These are phyloP conservation scores for Miamiensis avidus DNA, from an alignment of 169 alveolate species.

Conservation along the genomic window DNA sequence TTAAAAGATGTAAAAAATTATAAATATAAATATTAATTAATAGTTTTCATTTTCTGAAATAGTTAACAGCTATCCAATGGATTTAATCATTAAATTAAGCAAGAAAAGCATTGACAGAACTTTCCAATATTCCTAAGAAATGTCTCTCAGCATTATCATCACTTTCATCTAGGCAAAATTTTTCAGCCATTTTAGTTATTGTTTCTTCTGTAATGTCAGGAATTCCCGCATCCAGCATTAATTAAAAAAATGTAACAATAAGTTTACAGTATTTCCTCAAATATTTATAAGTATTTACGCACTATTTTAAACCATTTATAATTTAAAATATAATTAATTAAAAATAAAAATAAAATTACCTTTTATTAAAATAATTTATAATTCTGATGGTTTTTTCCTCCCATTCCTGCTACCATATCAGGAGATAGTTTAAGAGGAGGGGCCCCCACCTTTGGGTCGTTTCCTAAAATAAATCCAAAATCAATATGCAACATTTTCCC, in stretches of 20 bases:
- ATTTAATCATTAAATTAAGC: slow-evolving; percentile 77
- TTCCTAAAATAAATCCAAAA: slow-evolving; percentile 97
- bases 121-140: slow-evolving; percentile 84
- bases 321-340: too few relatives aligned
- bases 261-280: slow-evolving; percentile 87
- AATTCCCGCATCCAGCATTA: slow-evolving; percentile 94
- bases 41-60: too few relatives aligned
- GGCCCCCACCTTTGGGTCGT: slow-evolving; percentile 91
- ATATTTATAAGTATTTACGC: slow-evolving; percentile 82
- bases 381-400: slow-evolving; percentile 90
- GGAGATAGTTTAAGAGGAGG: slow-evolving; percentile 94
- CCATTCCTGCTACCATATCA: slow-evolving; percentile 93
- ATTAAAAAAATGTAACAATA: slow-evolving; percentile 85
- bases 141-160: slow-evolving; percentile 91
- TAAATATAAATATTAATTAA: too few relatives aligned
- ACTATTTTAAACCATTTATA: slow-evolving; percentile 1
- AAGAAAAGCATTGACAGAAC: slow-evolving; percentile 90
- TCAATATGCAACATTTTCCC: slow-evolving; percentile 98
- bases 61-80: too few relatives aligned
- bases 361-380: slow-evolving; percentile 77
- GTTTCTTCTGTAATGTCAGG: slow-evolving; percentile 83
- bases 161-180: slow-evolving; percentile 80
- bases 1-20: too few relatives aligned
- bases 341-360: neutral
- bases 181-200: slow-evolving; percentile 79